Evolutionary conservation across 768 basidiomycete species (phyloP), one percentile per base, ranked within the genome.

Genomic region (Boletus rubroflammeus): DNA sequence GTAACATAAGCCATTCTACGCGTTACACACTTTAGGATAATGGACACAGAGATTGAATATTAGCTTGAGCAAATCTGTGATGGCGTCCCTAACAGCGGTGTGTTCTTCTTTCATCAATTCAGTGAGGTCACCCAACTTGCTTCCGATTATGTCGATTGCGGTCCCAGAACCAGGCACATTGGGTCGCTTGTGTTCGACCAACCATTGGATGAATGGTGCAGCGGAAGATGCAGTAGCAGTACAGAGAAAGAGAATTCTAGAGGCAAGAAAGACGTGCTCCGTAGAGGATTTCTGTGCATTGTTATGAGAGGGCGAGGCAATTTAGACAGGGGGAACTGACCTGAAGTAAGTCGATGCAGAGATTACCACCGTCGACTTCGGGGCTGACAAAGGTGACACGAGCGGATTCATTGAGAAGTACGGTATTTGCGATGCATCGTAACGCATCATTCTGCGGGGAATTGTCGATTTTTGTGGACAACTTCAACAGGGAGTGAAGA

Each of bases 1-100:
- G n/a, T 0, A 39, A 23, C 4, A 13, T 13, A 21, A 47, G 2
- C 0, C 35, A 51, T 31, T 26, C 14, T 29, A 45, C 41, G 29
- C 5, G 3, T 7, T 0, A 50, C 58, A 35, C 6, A 88, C 88
- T 76, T 85, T 90, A 5, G 91, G 91, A 69, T 91, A 93, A 65
- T 89, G 87, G 39, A 84, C 68, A 47, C 92, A 75, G 29, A 96
- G 67, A 67, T 96, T 94, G 70, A 91, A 94, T 3, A 81, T 75
- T 44, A 93, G 77, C 66, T 98, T 98, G 52, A 98, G 78, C 25
- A 93, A 66, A 68, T 98, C 94, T 4, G 81, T 78, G 74, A 88
- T 79, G 3, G 93, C 91, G 51, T 91, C 89, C 60, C 78, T 79
- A 29, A 83, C 19, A 4, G 23, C 26, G 7, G 21, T 19, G 19